Evolutionary conservation across 495 filamentous ascomycete species (phyloP).

Genomic region (Aspergillus kassunensis): DNA sequence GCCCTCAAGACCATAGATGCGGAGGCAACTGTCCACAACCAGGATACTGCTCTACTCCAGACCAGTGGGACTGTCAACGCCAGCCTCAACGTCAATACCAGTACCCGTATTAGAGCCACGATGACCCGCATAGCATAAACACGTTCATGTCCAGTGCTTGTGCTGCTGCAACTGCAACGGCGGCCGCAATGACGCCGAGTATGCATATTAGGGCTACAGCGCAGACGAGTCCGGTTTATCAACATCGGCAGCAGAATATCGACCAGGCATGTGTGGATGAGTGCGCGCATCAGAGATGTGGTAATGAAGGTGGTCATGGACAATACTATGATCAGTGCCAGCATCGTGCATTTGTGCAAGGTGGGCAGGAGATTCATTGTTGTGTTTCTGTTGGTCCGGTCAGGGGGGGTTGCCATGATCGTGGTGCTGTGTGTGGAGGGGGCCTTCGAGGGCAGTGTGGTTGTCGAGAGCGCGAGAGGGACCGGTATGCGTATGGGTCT

Average conservation of each 20-base stretch:
- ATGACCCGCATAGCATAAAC: background rate
- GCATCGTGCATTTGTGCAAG: background rate
- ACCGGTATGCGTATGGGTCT: slow-evolving; percentile 13
- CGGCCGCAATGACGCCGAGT: background rate
- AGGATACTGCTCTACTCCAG: background rate
- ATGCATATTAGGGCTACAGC: background rate
- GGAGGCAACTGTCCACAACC: no score
- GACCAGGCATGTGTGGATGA: background rate
- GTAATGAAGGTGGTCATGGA: background rate
- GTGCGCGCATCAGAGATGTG: background rate
- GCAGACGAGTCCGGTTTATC: background rate
- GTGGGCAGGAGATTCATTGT: slow-evolving; percentile 4
- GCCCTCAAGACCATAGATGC: no score
- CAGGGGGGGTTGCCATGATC: background rate
- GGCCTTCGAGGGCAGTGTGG: background rate
- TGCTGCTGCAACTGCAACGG: background rate
- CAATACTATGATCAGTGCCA: background rate
- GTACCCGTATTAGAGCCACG: background rate
- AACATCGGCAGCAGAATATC: background rate
- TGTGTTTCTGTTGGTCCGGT: slow-evolving; percentile 9
- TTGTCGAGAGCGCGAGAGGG: background rate
- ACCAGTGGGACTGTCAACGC: no score
- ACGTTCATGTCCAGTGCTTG: background rate
- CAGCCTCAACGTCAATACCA: no score
- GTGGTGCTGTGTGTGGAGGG: background rate